These are phyloP conservation scores for Alliaria petiolata DNA, from an alignment of 345 rosid species.

Conservation along the genomic window DNA sequence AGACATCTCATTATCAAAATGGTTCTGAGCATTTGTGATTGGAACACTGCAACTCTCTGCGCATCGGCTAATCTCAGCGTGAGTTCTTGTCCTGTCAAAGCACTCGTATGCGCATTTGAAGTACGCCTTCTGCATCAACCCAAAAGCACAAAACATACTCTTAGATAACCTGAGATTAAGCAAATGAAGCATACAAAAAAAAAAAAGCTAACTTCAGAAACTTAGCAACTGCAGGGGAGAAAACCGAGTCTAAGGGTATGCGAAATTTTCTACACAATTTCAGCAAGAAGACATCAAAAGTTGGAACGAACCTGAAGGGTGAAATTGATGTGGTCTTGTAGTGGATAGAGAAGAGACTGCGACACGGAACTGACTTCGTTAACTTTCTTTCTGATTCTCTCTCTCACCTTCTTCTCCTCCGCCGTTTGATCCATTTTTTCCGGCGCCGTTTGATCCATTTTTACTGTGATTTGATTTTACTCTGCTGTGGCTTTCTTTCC, in stretches of 20 bases:
- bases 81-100: constrained; percentile 71
- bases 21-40: constrained; percentile 64
- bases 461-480: constrained; percentile 29
- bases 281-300: neutral
- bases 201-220: neutral
- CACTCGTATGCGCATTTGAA: constrained; percentile 94
- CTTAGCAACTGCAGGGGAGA: neutral
- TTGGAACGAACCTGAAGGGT: constrained; percentile 67
- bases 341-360: constrained; percentile 62
- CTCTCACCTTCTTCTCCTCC: constrained; percentile 60
- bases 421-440: constrained; percentile 53
- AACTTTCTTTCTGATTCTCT: constrained; percentile 62
- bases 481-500: neutral
- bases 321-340: constrained; percentile 88
- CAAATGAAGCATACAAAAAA: constrained; percentile 5
- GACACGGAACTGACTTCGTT: constrained; percentile 67
- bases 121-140: constrained; percentile 66
- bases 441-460: constrained; percentile 55
- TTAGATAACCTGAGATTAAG: neutral
- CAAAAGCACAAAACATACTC: neutral
- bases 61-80: constrained; percentile 70
- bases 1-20: constrained; percentile 76
- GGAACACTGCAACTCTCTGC: constrained; percentile 84
- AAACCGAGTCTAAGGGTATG: neutral
- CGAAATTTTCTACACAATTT: neutral